phyloP scores from a whole-genome alignment of 106 monocot species.

The Phalaenopsis equestris region DNA sequence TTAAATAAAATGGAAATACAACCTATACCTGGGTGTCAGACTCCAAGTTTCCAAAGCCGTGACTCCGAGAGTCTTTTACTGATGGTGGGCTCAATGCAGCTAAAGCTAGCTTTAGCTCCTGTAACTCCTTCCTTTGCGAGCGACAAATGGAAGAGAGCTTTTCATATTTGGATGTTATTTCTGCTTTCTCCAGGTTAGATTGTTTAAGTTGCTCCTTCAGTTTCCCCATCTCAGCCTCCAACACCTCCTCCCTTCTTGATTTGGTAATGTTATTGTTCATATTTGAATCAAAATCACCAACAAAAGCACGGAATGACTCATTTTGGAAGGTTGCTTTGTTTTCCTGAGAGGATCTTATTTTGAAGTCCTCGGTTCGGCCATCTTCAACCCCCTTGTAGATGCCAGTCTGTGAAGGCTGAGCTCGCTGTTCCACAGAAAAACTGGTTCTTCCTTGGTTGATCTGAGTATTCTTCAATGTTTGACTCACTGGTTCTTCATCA shows the following conservation, averaged over 20 bases:
- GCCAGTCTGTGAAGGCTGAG: conserved; percentile 12
- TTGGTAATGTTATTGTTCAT: conserved; percentile 6
- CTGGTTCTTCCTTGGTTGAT: conserved; percentile 21
- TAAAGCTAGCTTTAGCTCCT: conserved; percentile 56
- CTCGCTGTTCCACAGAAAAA: conserved; percentile 13
- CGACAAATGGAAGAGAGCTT: conserved; percentile 87
- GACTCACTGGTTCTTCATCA: conserved; percentile 40
- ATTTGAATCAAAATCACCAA: conserved; percentile 54
- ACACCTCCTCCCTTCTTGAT: conserved; percentile 24
- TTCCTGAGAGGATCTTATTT: conserved; percentile 63
- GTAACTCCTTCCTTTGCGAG: conserved; percentile 86
- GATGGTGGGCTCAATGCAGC: not conserved
- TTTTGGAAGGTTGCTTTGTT: conserved; percentile 31
- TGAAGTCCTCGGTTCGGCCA: conserved; percentile 45
- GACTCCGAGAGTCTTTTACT: not conserved
- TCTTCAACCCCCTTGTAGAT: conserved; percentile 16
- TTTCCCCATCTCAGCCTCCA: conserved; percentile 55
- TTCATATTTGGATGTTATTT: conserved; percentile 75
- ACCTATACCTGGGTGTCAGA: not conserved
- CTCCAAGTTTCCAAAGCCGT: not conserved
- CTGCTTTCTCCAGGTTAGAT: conserved; percentile 71
- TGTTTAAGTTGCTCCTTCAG: conserved; percentile 75
- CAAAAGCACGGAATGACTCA: conserved; percentile 50
- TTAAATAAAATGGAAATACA: not conserved
- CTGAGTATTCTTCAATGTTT: conserved; percentile 24